A percentile compares a stretch with the other conserved stretches of the same genome.
phyloP scores from a whole-genome alignment of 164 flowering plant species.

The Echeveria elegans region DNA sequence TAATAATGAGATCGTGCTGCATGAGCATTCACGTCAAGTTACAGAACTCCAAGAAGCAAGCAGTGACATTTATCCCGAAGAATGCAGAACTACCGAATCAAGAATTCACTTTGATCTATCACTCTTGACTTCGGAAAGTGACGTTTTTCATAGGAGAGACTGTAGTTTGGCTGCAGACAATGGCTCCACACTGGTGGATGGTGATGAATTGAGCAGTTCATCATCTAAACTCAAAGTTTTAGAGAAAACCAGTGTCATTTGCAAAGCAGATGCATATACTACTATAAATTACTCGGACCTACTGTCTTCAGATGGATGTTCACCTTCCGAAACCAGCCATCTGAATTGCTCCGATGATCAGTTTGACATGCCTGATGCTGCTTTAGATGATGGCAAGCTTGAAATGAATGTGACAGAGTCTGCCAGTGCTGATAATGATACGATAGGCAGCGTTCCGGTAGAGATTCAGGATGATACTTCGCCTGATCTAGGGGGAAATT shows the following conservation, averaged over 20 bases:
- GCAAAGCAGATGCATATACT: constrained; percentile 1
- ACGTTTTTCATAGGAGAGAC: background rate
- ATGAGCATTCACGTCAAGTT: background rate
- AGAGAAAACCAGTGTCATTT: constrained; percentile 4
- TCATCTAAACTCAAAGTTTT: background rate
- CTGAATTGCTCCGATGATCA: background rate
- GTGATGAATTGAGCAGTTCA: background rate
- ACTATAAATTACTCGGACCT: no score
- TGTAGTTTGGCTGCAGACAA: background rate
- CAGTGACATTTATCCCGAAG: background rate
- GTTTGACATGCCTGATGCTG: background rate
- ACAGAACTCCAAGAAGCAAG: background rate
- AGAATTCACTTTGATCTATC: background rate
- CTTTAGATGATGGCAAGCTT: background rate
- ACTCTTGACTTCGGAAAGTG: background rate
- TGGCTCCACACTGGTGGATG: background rate
- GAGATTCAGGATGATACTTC: constrained; percentile 12
- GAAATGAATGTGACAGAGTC: constrained; percentile 8
- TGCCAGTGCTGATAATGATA: constrained; percentile 6
- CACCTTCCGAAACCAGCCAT: background rate
- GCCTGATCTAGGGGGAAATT: constrained; percentile 9
- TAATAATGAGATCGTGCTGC: background rate
- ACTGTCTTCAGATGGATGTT: background rate
- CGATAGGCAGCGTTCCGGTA: constrained; percentile 11
- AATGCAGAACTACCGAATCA: background rate